phyloP scores from a whole-genome alignment of 495 filamentous ascomycete genomes.

The Lasiosphaeris hirsuta region DNA sequence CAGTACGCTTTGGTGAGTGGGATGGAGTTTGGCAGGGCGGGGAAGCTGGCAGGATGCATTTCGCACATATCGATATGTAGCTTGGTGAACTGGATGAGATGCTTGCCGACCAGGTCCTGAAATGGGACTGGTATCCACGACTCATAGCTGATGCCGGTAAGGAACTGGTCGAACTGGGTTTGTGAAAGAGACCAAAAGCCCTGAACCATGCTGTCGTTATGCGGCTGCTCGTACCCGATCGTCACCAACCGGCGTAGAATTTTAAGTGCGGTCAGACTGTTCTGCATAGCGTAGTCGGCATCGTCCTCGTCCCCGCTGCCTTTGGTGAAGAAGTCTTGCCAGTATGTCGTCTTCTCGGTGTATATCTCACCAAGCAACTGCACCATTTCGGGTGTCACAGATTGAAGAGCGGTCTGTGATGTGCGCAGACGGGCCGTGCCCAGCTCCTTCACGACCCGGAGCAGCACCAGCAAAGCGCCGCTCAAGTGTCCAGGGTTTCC shows the following conservation, averaged over 20 bases:
- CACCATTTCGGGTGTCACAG: constrained; percentile 74
- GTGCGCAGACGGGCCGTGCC: constrained; percentile 69
- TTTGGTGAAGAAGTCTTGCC: constrained; percentile 58
- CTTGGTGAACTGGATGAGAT: constrained; percentile 85
- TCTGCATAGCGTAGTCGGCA: constrained; percentile 61
- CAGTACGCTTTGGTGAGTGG: constrained; percentile 77
- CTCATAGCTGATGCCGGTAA: constrained; percentile 48
- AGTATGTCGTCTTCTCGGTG: constrained; percentile 64
- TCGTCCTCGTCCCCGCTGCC: constrained; percentile 50
- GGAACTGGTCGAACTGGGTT: constrained; percentile 67
- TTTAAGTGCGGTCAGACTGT: constrained; percentile 75
- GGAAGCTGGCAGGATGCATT: constrained; percentile 73
- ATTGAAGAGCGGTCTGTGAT: constrained; percentile 68
- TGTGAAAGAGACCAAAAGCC: constrained; percentile 72
- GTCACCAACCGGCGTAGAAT: constrained; percentile 75
- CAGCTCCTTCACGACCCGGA: constrained; percentile 87
- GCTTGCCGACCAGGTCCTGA: constrained; percentile 66
- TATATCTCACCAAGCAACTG: constrained; percentile 75
- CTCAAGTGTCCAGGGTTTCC: constrained; percentile 55
- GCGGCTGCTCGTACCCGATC: constrained; percentile 78
- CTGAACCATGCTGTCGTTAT: constrained; percentile 67
- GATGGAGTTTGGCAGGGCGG: constrained; percentile 71
- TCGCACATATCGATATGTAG: constrained; percentile 81
- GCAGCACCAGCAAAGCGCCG: constrained; percentile 69
- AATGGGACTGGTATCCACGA: constrained; percentile 45